Conservation (phyloP, 257 asterid genomes). For the Solanum chilense region DNA sequence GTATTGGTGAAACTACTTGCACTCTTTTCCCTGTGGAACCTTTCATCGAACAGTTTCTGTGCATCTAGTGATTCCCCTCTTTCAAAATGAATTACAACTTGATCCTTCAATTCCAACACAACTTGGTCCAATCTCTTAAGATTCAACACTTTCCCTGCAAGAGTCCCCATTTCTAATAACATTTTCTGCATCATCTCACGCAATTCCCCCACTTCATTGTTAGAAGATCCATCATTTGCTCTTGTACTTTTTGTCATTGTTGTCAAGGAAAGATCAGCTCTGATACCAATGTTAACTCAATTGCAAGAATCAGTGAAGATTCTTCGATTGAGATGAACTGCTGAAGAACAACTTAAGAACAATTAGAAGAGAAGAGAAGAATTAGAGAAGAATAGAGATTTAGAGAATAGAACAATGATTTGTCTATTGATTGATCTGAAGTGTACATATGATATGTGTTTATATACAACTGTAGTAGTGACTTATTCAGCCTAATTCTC, state of each 20-base stretch:
- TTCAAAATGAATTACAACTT: background rate
- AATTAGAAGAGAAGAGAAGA: background rate
- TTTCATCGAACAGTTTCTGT: background rate
- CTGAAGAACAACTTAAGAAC: background rate
- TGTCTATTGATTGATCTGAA: background rate
- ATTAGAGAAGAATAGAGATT: too few relatives aligned
- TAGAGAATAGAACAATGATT: too few relatives aligned
- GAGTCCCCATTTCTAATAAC: background rate
- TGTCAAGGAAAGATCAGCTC: background rate
- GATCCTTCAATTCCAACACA: background rate
- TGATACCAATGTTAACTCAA: background rate
- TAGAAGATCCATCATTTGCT: background rate
- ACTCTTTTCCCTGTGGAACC: background rate
- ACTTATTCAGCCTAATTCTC: background rate
- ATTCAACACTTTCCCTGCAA: too few relatives aligned
- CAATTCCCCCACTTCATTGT: too few relatives aligned
- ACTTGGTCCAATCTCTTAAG: background rate
- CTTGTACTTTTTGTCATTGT: background rate
- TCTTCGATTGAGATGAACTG: background rate
- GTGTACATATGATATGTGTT: background rate
- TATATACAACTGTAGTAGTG: background rate
- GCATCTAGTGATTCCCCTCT: rapidly evolving
- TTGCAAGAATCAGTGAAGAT: background rate
- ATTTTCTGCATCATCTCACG: background rate
- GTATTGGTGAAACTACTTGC: background rate